Percentiles rank a stretch among this genome's conserved stretches.
phyloP scores from a whole-genome alignment of 805 yeast genomes.

The Metschnikowia santaceciliae region DNA sequence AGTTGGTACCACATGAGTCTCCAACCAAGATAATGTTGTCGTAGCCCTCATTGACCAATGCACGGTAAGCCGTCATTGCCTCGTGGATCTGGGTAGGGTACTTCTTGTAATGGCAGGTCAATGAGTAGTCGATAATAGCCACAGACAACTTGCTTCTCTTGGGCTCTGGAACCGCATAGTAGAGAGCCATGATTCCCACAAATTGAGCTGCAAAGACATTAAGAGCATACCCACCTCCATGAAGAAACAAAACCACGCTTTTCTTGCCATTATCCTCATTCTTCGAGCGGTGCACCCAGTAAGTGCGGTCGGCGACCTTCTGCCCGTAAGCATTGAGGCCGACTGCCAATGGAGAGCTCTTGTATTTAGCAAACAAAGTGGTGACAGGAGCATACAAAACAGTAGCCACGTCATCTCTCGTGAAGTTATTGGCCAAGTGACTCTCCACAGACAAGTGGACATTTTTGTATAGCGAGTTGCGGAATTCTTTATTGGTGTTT shows the following conservation, averaged over 20 bases:
- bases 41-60: conserved; percentile 11
- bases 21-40: conserved; percentile 13
- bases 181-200: conserved; percentile 22
- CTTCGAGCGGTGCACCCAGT: conserved; percentile 15
- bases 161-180: conserved; percentile 18
- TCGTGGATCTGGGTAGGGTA: conserved; percentile 27
- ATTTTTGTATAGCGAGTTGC: conserved; percentile 27
- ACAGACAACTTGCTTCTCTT: conserved; percentile 16
- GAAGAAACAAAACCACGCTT: conserved; percentile 21
- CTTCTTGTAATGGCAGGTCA: conserved; percentile 18
- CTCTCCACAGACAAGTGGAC: conserved; percentile 23
- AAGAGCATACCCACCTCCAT: conserved; percentile 27
- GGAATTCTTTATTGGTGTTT: conserved; percentile 26
- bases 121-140: conserved; percentile 22
- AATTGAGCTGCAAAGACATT: conserved; percentile 22
- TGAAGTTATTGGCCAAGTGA: conserved; percentile 24
- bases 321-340: conserved; percentile 16
- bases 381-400: conserved; percentile 23
- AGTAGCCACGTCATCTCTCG: conserved; percentile 20
- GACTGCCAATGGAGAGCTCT: conserved; percentile 10
- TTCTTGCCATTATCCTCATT: conserved; percentile 6
- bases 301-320: conserved; percentile 10
- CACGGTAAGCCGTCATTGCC: conserved; percentile 17
- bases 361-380: conserved; percentile 14
- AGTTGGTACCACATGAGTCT: conserved; percentile 15